These are phyloP conservation scores for Fusarium oligoseptatum DNA, from an alignment of 2,329 filamentous ascomycete species.

Conservation along the genomic window DNA sequence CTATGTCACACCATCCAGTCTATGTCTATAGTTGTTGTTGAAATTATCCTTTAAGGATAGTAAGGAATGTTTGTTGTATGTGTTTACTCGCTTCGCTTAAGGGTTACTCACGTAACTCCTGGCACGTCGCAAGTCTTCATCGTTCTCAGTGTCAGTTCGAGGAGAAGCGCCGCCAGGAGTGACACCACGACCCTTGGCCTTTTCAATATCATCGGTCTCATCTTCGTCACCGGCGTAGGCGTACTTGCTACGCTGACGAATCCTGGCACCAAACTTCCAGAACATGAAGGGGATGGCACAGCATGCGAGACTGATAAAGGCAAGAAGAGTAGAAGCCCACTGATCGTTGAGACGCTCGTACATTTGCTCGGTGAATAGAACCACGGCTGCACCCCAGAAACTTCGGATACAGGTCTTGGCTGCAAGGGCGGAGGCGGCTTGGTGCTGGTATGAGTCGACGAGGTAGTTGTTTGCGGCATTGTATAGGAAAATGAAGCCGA, in stretches of 20 bases:
- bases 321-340: conserved; percentile 81
- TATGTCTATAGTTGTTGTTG: conserved; percentile 6
- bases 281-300: conserved; percentile 88
- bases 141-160: conserved; percentile 49
- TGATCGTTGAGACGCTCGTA: conserved; percentile 78
- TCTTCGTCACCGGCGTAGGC: conserved; percentile 75
- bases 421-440: conserved; percentile 84
- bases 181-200: conserved; percentile 45
- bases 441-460: conserved; percentile 73
- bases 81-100: conserved; percentile 36
- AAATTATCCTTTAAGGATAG: conserved; percentile 4
- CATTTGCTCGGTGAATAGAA: conserved; percentile 88
- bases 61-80: not conserved
- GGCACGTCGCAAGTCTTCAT: conserved; percentile 58
- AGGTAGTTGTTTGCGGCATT: conserved; percentile 84
- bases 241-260: conserved; percentile 77
- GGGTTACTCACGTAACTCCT: conserved; percentile 63
- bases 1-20: conserved; percentile 1
- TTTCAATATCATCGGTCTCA: conserved; percentile 54
- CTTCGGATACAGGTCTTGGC: conserved; percentile 85
- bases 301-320: conserved; percentile 81
- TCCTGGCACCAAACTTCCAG: conserved; percentile 80
- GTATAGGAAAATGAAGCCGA: conserved; percentile 88
- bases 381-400: conserved; percentile 83
- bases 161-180: conserved; percentile 42